Evolutionary conservation across 306 rosid species (phyloP).

Genomic region (Sicyos edulis): DNA sequence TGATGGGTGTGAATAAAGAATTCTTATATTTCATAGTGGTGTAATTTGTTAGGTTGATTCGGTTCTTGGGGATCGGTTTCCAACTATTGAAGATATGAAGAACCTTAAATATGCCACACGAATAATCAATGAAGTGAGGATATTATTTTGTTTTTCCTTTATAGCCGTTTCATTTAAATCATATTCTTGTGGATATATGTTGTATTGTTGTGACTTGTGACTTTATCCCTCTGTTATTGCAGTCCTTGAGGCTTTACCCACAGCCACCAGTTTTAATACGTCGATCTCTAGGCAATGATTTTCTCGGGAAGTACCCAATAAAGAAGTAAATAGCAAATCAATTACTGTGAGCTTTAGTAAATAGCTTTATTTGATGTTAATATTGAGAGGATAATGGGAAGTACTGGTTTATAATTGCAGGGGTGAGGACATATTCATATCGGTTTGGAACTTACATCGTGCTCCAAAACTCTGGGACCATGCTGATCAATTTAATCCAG

Average conservation of each 20-base stretch:
- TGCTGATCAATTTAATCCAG: constrained; percentile 77
- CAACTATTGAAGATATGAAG: constrained; percentile 87
- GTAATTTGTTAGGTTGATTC: constrained; percentile 55
- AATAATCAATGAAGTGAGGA: constrained; percentile 85
- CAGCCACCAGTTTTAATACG: constrained; percentile 98
- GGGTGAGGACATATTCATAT: constrained; percentile 90
- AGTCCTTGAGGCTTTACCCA: constrained; percentile 97
- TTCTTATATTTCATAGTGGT: background rate
- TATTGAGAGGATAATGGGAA: background rate
- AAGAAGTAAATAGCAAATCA: constrained; percentile 40
- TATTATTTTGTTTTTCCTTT: constrained; percentile 18
- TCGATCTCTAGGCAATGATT: constrained; percentile 68
- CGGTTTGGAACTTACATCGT: constrained; percentile 88
- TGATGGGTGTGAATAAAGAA: background rate
- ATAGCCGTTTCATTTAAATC: background rate
- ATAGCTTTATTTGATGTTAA: background rate
- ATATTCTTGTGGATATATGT: background rate
- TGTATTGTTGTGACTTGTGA: constrained; percentile 7
- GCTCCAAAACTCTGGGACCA: constrained; percentile 75
- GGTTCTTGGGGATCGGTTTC: constrained; percentile 76
- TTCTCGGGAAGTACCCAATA: constrained; percentile 70
- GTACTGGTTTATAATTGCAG: constrained; percentile 40
- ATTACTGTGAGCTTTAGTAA: too few species aligned
- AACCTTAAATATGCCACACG: constrained; percentile 89
- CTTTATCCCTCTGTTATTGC: constrained; percentile 20